Conservation (phyloP, 2,329 filamentous ascomycete species). For the Neonectria neomacrospora region DNA sequence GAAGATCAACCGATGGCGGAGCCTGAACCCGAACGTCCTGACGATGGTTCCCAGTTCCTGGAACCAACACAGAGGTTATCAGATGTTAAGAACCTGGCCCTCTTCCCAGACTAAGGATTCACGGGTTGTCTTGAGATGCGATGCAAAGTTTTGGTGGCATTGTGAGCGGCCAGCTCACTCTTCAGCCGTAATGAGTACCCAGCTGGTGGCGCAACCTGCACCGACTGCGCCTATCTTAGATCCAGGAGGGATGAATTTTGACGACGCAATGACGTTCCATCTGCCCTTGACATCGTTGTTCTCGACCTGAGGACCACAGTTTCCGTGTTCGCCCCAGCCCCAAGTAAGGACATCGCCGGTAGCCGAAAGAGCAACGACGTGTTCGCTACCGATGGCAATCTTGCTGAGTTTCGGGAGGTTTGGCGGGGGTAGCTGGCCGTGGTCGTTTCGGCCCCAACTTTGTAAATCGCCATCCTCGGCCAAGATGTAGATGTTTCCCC, state of each 20-base stretch:
- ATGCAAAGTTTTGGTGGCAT: slow-evolving; percentile 24
- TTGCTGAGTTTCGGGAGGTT: slow-evolving; percentile 67
- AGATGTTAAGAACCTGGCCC: slow-evolving; percentile 65
- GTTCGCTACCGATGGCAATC: slow-evolving; percentile 90
- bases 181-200: slow-evolving; percentile 61
- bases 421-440: slow-evolving; percentile 79
- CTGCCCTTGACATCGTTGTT: slow-evolving; percentile 74
- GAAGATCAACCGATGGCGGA: slow-evolving; percentile 41
- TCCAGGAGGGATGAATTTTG: slow-evolving; percentile 62
- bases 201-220: slow-evolving; percentile 92
- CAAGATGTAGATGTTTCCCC: slow-evolving; percentile 83
- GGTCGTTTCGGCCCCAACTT: slow-evolving; percentile 87
- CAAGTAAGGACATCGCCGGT: slow-evolving; percentile 79
- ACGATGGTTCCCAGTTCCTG: slow-evolving; percentile 54
- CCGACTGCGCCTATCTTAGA: slow-evolving; percentile 71
- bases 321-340: slow-evolving; percentile 99
- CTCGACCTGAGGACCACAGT: slow-evolving; percentile 79
- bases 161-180: slow-evolving; percentile 29
- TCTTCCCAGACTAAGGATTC: slow-evolving; percentile 53
- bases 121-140: background rate
- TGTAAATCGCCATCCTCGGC: slow-evolving; percentile 67
- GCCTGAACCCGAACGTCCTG: slow-evolving; percentile 34
- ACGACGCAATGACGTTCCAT: slow-evolving; percentile 74
- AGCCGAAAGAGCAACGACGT: slow-evolving; percentile 77
- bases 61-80: slow-evolving; percentile 81